These are phyloP conservation scores for Cladophialophora immunda DNA, from an alignment of 2,329 filamentous ascomycete genomes.

Conservation along the genomic window DNA sequence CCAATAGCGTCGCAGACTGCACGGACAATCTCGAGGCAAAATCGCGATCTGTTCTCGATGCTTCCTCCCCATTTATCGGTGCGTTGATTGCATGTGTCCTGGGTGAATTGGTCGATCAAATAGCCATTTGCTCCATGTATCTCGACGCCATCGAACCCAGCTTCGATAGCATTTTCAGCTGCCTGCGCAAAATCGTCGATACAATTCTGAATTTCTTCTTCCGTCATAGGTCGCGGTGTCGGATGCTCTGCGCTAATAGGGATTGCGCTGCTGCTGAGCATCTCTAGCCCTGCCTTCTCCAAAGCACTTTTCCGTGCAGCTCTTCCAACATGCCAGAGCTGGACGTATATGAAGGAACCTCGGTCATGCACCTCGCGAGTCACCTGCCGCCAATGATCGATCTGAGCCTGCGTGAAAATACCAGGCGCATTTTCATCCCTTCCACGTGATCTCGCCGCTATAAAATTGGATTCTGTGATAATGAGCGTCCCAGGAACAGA, in stretches of 20 bases:
- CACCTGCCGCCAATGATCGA: no score
- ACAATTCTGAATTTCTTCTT: slow-evolving; percentile 50
- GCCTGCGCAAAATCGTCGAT: slow-evolving; percentile 51
- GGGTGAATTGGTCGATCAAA: slow-evolving; percentile 62
- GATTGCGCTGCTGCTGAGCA: slow-evolving; percentile 22
- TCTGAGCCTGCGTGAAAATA: no score
- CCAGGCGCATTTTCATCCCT: slow-evolving; percentile 25
- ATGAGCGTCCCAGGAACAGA: slow-evolving; percentile 47
- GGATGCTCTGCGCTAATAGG: slow-evolving; percentile 20
- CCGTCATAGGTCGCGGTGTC: slow-evolving; percentile 45
- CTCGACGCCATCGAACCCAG: no score
- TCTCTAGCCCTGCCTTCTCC: no score
- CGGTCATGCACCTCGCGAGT: no score
- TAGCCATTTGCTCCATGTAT: slow-evolving; percentile 61
- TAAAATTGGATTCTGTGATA: no score
- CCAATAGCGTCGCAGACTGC: slow-evolving; percentile 43
- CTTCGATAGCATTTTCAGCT: slow-evolving; percentile 61
- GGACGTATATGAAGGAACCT: no score
- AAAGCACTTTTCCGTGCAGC: no score
- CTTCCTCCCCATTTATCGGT: slow-evolving; percentile 61
- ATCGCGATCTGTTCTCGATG: slow-evolving; percentile 61
- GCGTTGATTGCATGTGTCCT: slow-evolving; percentile 59
- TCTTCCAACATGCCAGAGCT: no score
- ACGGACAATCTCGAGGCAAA: no score
- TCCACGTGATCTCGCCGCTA: no score